phyloP scores from a whole-genome alignment of 208 protist genomes.

The Leptomonas seymouri region DNA sequence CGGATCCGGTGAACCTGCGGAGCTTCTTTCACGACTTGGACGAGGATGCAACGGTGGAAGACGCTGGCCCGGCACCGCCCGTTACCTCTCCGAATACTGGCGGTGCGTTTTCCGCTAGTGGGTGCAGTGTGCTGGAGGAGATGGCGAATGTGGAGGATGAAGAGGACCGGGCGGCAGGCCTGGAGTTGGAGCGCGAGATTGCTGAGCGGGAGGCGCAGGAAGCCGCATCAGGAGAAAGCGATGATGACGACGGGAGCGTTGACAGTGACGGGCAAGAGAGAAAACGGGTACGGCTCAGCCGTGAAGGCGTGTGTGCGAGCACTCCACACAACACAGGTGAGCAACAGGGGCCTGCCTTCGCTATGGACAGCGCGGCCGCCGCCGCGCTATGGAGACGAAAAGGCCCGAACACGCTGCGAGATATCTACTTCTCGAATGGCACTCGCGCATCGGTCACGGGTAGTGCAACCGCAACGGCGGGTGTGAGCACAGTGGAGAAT shows the following conservation, averaged over 20 bases:
- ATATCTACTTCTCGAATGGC: neutral
- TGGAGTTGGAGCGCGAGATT: conserved; percentile 66
- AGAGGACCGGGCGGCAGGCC: conserved; percentile 71
- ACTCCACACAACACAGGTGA: neutral
- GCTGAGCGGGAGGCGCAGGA: conserved; percentile 56
- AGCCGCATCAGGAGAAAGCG: conserved; percentile 30
- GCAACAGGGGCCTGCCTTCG: neutral
- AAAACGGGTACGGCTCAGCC: neutral
- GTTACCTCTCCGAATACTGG: neutral
- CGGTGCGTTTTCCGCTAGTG: neutral
- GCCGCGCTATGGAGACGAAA: neutral
- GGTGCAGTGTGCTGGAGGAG: conserved; percentile 48
- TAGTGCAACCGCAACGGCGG: neutral
- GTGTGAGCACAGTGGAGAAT: neutral
- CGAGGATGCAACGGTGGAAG: conserved; percentile 72
- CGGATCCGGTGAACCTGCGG: conserved; percentile 71
- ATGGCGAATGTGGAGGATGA: conserved; percentile 81
- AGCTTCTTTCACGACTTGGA: conserved; percentile 90
- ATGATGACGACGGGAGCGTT: conserved; percentile 29
- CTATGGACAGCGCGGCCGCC: neutral
- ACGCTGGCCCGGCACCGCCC: neutral
- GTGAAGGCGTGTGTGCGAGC: neutral
- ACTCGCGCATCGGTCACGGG: neutral
- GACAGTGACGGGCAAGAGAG: neutral
- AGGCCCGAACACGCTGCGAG: conserved; percentile 7